These are phyloP conservation scores for Chytridiales sp. DNA, from an alignment of 371 early-diverging fungal genomes.

Conservation along the genomic window DNA sequence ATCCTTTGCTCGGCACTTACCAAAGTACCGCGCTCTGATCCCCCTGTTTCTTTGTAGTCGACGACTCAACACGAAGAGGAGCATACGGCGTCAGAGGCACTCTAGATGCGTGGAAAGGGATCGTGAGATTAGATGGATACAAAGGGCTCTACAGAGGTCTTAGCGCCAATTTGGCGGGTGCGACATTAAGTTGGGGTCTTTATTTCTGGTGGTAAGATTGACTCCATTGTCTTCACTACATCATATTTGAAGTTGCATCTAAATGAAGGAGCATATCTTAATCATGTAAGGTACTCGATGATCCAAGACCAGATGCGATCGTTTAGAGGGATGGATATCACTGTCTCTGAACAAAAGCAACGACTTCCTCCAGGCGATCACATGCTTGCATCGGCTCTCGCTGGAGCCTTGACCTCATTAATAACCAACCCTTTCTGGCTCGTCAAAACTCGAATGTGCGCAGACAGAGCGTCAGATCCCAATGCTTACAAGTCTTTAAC, in stretches of 20 bases:
- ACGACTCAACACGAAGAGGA: constrained; percentile 21
- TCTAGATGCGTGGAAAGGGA: constrained; percentile 8
- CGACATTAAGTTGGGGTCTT: constrained; percentile 92
- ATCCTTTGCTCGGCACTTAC: too few species aligned
- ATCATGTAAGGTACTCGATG: constrained; percentile 59
- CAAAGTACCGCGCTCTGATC: too few species aligned
- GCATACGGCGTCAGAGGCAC: constrained; percentile 24
- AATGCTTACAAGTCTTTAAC: constrained; percentile 72
- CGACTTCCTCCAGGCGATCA: constrained; percentile 64
- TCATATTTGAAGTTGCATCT: background rate
- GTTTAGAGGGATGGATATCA: constrained; percentile 16
- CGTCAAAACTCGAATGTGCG: constrained; percentile 92
- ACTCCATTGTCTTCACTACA: background rate
- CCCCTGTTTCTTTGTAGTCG: constrained; percentile 10
- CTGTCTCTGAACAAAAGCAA: constrained; percentile 7
- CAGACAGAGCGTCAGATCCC: constrained; percentile 59
- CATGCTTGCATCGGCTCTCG: constrained; percentile 76
- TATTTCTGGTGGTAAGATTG: constrained; percentile 83
- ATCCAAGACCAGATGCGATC: constrained; percentile 75
- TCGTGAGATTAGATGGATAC: constrained; percentile 35
- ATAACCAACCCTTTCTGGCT: constrained; percentile 94
- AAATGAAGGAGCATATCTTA: constrained; percentile 4
- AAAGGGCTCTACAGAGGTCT: constrained; percentile 89
- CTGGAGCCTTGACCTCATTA: constrained; percentile 77
- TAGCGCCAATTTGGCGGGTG: constrained; percentile 85